Base-by-base conservation (phyloP, 306 rosid genomes). In the Rosa chinensis region DNA sequence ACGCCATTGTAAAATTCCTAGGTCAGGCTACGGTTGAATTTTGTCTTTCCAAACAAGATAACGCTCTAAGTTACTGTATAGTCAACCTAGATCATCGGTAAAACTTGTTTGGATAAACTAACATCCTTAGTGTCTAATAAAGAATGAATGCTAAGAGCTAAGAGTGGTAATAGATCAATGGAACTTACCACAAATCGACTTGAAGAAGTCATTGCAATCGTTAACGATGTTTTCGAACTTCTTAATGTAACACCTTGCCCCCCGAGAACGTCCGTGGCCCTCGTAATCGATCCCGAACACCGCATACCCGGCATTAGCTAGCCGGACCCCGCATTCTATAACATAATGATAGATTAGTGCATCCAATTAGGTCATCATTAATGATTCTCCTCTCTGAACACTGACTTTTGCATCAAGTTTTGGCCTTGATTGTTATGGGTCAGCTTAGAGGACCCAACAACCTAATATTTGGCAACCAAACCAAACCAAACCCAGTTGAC, bases 261-360 rank as follows among this genome's bases (percentile, higher is more conserved):
- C 98, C 49, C 72, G 88, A 0, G 98, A 95, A 8, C 79, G 87
- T 63, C 99, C 98, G 23, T 95, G 98, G 40, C 99, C 99, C 86
- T 95, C 94, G 16, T 85, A 88, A 59, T 95, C 97, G 1, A 95
- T 52, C 0, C 97, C 99, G 14, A 90, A 91, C 79, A 90, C 99
- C 0, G 90, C 97, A 74, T 90, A 93, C 23, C 97, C 88, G 0
- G 91, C 93, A 17, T 56, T 18, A 2, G 96, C 90, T 9, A 95
- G 85, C 77, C 86, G 89, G 8, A 73, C 79, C 53, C 96, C 99
- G 12, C 89, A 83, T 18, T 80, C 99, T 95, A 44, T 70, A 21
- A 20, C 25, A 62, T 44, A 43, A 43, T 17, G 16, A 67, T 11
- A 42, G 48, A 40, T 66, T n/a, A 66, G 52, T n/a, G 37, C 52